Evolutionary conservation across 1,284 basidiomycete species (phyloP), one percentile per base, ranked within the genome.

Genomic region (Leccinum insigne): DNA sequence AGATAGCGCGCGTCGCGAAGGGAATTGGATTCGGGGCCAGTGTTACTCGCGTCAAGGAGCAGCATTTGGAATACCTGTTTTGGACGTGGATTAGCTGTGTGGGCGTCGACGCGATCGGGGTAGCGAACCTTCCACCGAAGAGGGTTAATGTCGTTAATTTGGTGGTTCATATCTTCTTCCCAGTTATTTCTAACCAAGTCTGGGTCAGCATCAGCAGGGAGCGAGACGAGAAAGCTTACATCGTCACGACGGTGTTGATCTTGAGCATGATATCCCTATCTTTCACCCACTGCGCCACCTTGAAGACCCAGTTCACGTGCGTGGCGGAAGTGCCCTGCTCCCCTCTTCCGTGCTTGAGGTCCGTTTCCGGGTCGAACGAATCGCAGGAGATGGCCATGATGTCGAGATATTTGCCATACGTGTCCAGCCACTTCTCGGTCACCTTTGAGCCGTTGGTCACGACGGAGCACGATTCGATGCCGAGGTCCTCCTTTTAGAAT

Each of bases 361-460:
- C 79, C 5, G 74, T 76, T 61, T 79, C 80, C 0, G 68, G 14
- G 54, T 77, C 73, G 62, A 81, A 81, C 44, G 74, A 77, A 62
- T 81, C 80, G 59, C 79, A 80, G 2, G 77, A 79, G 1, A 81
- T 76, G 1, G 77, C 79, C 70, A 81, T 79, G 29, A 79, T 68
- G 44, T 81, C 78, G 38, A 80, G 71, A 63, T 77, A 80, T 59
- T 72, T 57, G 0, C 79, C 77, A 47, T 79, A 79, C 26, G 66
- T 71, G 40, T 79, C 76, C 29, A 81, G 61, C 79, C 79, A 80
- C 62, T 70, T 74, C 64, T 80, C 75, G 0, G 78, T 79, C 35
- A 80, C 79, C 64, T 76, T 80, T 16, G 77, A 78, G 0, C 77
- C 78, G 63, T 80, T 80, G 66, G 69, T 77, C 7, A 80, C 76